Evolutionary conservation across 176 grass and related monocot genomes (phyloP), one percentile per base, ranked within the genome.

Genomic region (Secale cereale): DNA sequence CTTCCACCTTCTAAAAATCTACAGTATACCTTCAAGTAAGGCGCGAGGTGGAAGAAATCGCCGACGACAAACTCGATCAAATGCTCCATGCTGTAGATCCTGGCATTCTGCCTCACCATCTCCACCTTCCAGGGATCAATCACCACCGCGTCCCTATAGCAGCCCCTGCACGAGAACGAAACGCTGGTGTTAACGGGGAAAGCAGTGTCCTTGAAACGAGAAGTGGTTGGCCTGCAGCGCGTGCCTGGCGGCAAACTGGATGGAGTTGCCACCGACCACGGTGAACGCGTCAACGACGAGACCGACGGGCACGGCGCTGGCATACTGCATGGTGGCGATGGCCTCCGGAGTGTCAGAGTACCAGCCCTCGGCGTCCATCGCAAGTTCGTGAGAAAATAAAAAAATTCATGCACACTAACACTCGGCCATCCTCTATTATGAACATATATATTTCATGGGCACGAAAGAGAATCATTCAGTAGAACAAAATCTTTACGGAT

Each of bases 331-430:
- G 30, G 82, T 87, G 23, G 90, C 87, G 45, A 94, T 32, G 63
- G 85, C 15, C 85, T 94, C 92, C 17, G 85, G 92, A 23, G 87
- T 94, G 26, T 20, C 85, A 20, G 92, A 94, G 82, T 86, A 94
- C 93, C 93, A 94, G 61, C 87, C 85, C 87, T 94, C 90, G 3
- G 86, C 76, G 85, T 94, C 93, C 93, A 94, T 50, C 46, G 17
- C 46, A 6, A 50, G 46, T 50, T 50, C 15, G 15, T 50, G 15
- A 50, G 17, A 50, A 50, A 17, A 50, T 15, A 17, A 50, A 50
- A 50, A 50, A 50, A 15, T 50, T 50, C 46, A 50, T 50, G 46
- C 46, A 50, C 46, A 50, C 46, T 2, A 17, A 50, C 46, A 50
- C 15, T 50, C 15, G 46, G 15, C 5, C 46, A 50, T 50, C 46